Evolutionary conservation across 108 stramenopile genomes (phyloP).

Genomic region (Skeletonema grethae): DNA sequence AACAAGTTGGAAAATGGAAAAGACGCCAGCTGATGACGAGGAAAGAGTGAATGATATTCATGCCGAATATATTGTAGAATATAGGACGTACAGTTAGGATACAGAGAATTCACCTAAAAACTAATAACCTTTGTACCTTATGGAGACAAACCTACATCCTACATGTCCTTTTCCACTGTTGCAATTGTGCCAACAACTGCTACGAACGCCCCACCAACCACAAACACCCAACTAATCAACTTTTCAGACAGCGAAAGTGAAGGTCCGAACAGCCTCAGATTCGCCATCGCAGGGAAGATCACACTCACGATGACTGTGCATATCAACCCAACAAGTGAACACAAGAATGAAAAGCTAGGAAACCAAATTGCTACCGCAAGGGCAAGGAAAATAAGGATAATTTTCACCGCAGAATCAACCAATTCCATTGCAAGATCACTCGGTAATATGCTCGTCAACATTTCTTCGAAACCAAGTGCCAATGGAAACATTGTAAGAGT

Average conservation of each 20-base stretch:
- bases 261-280: conserved; percentile 68
- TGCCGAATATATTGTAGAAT: background rate
- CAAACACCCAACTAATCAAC: conserved; percentile 23
- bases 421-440: conserved; percentile 59
- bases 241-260: conserved; percentile 53
- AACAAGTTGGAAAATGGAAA: conserved; percentile 38
- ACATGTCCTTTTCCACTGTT: conserved; percentile 19
- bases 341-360: conserved; percentile 77
- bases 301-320: conserved; percentile 80
- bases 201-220: conserved; percentile 54
- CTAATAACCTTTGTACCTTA: background rate
- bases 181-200: conserved; percentile 63
- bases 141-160: conserved; percentile 4
- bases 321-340: conserved; percentile 78
- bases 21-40: conserved; percentile 6
- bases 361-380: conserved; percentile 72
- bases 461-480: conserved; percentile 83
- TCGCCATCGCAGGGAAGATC: conserved; percentile 77
- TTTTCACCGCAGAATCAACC: conserved; percentile 58
- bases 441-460: conserved; percentile 66
- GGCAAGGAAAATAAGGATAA: conserved; percentile 58
- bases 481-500: conserved; percentile 86
- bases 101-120: background rate
- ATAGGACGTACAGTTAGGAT: background rate
- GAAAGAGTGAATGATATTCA: background rate